Evolutionary conservation across 2,329 filamentous ascomycete species (phyloP), one percentile per base, ranked within the genome.

Genomic region (Xylariales sp.): DNA sequence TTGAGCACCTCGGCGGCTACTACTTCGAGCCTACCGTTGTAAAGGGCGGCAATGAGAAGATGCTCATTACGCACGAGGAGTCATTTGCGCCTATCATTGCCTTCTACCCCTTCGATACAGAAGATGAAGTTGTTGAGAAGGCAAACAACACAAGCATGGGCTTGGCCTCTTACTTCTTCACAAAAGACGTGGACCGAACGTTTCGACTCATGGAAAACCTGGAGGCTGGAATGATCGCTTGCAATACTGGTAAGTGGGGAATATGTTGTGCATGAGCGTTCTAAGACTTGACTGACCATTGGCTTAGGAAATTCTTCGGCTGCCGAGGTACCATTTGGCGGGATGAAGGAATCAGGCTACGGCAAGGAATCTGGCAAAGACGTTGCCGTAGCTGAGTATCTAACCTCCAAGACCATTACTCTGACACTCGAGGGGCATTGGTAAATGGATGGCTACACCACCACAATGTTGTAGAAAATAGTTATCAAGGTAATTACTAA

Each of bases 61-160:
- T 37, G n/a, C 29, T 14, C 8, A 47, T 52, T 10, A 34, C 39
- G 25, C 39, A 34, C 4, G 46, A 52, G 22, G 50, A 52, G 44
- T 46, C 51, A 22, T 52, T 52, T 18, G 50, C 48, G 1, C 47
- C 47, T 1, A 40, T 43, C 9, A 33, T 42, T 39, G 38, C 34
- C 18, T 46, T 85, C 58, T 69, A 73, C 62, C 83, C 82, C 62
- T 85, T 86, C 70, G 77, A 76, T 64, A 75, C 69, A 55, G 74
- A 80, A 63, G 80, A 78, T 25, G 81, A 85, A 38, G 78, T 71
- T 46, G 75, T 85, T 62, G 65, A 68, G 51, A 63, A 76, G 42
- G 79, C 71, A 44, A 85, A 86, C 68, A 65, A 67, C 60, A 77
- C 74, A 3, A 29, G 4, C 24, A 28, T 28, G 4, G 37, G 37